Percentiles rank a stretch among this genome's conserved stretches.
These are phyloP conservation scores for Fusarium paranaense DNA, from an alignment of 2,329 filamentous ascomycete species.

Conservation along the genomic window DNA sequence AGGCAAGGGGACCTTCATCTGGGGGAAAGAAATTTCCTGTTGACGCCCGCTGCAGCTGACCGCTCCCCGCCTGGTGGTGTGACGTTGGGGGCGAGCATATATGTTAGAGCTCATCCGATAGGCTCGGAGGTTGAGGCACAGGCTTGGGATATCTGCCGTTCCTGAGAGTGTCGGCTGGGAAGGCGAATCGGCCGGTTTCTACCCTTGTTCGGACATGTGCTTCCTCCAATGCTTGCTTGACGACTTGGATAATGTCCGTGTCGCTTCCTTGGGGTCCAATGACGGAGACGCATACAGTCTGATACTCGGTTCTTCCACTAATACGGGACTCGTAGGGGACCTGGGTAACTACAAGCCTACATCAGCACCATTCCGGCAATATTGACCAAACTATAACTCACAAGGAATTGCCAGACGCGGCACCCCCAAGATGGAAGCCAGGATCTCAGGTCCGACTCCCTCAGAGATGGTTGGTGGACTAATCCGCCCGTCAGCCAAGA, in stretches of 20 bases:
- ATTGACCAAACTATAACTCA: constrained; percentile 37
- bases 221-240: constrained; percentile 44
- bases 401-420: constrained; percentile 51
- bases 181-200: constrained; percentile 44
- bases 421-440: constrained; percentile 45
- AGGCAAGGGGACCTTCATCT: neutral
- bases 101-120: constrained; percentile 28
- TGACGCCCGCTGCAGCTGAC: constrained; percentile 14
- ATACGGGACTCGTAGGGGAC: constrained; percentile 47
- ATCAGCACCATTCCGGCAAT: constrained; percentile 15
- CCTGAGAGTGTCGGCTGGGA: constrained; percentile 36
- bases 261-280: constrained; percentile 46
- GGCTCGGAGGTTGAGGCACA: constrained; percentile 5
- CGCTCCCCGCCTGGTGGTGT: constrained; percentile 31
- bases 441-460: constrained; percentile 43
- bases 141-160: constrained; percentile 5
- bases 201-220: constrained; percentile 46
- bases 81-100: constrained; percentile 32
- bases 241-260: constrained; percentile 41
- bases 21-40: neutral
- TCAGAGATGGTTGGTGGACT: constrained; percentile 43
- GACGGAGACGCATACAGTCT: constrained; percentile 47
- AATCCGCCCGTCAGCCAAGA: constrained; percentile 30
- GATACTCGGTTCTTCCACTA: constrained; percentile 44
- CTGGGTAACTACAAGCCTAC: constrained; percentile 43